These are phyloP conservation scores for Alloascoidea africana DNA, from an alignment of 805 yeast species.

Conservation along the genomic window DNA sequence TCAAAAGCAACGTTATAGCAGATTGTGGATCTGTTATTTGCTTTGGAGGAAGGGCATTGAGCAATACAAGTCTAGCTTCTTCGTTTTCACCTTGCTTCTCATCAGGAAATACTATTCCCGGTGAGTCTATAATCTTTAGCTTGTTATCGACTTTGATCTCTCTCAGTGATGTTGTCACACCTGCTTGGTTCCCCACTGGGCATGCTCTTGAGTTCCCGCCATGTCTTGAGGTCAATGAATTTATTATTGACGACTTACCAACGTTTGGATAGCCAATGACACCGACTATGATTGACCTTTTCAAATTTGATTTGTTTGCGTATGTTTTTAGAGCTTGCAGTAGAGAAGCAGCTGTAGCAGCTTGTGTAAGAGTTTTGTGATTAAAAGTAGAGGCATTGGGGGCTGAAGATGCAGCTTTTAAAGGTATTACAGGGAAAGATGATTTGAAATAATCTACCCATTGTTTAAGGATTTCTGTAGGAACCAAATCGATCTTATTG, in stretches of 20 bases:
- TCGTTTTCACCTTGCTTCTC: slow-evolving; percentile 44
- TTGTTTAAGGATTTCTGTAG: slow-evolving; percentile 64
- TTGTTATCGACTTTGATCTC: slow-evolving; percentile 88
- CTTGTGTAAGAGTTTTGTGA: slow-evolving; percentile 50
- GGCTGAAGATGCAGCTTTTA: slow-evolving; percentile 68
- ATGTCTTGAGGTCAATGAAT: slow-evolving; percentile 37
- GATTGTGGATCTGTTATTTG: slow-evolving; percentile 72
- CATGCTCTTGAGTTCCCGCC: slow-evolving; percentile 56
- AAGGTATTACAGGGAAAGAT: slow-evolving; percentile 84
- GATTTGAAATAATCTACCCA: slow-evolving; percentile 74
- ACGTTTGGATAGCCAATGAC: slow-evolving; percentile 97
- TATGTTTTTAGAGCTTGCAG: slow-evolving; percentile 74
- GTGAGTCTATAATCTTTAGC: slow-evolving; percentile 81
- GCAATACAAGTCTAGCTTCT: slow-evolving; percentile 76
- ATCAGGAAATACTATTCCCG: slow-evolving; percentile 93
- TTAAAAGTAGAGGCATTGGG: slow-evolving; percentile 54
- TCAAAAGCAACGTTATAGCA: slow-evolving; percentile 64
- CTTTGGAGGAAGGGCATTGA: slow-evolving; percentile 84
- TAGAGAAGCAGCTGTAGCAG: slow-evolving; percentile 58
- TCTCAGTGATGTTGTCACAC: slow-evolving; percentile 85
- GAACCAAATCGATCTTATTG: slow-evolving; percentile 88
- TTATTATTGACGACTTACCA: slow-evolving; percentile 90
- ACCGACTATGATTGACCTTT: slow-evolving; percentile 85
- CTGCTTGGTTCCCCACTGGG: slow-evolving; percentile 96
- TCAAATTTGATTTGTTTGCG: slow-evolving; percentile 70